Evolutionary conservation across 2,329 filamentous ascomycete species (phyloP).

Genomic region (Monilinia fructigena): DNA sequence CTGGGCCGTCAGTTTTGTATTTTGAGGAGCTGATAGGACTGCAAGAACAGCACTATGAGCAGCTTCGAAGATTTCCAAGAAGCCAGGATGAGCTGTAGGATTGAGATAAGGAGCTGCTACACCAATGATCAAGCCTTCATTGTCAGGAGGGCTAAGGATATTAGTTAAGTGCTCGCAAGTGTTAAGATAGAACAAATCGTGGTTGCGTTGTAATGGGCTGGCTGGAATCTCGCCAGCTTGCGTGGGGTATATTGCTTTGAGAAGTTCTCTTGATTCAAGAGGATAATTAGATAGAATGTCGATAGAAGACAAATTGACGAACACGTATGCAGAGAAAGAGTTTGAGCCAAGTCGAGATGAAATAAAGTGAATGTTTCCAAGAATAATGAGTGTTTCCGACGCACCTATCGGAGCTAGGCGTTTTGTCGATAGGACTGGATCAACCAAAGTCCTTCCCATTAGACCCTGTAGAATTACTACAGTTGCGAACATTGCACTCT

Average conservation of each 20-base stretch:
- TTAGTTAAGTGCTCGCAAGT: conserved; percentile 67
- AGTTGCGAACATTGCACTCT: conserved; percentile 62
- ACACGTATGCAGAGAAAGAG: conserved; percentile 67
- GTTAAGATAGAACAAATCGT: conserved; percentile 74
- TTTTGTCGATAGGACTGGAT: conserved; percentile 50
- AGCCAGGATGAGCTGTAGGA: conserved; percentile 41
- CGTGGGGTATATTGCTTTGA: conserved; percentile 42
- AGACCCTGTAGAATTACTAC: conserved; percentile 61
- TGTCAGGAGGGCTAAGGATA: conserved; percentile 53
- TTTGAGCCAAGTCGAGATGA: conserved; percentile 62
- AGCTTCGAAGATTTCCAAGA: conserved; percentile 68
- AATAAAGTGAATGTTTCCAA: conserved; percentile 68
- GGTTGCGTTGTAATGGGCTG: conserved; percentile 61
- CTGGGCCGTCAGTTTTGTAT: conserved; percentile 57
- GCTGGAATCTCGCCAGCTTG: conserved; percentile 55
- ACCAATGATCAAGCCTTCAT: conserved; percentile 60
- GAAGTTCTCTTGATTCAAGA: conserved; percentile 56
- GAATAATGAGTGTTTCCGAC: conserved; percentile 59
- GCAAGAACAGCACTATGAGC: conserved; percentile 68
- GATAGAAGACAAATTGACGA: conserved; percentile 66
- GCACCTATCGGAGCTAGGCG: conserved; percentile 57
- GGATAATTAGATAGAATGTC: conserved; percentile 67
- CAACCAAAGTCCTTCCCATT: conserved; percentile 57
- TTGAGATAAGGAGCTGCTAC: conserved; percentile 65
- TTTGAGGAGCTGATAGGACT: conserved; percentile 65